These are phyloP conservation scores for Fusarium sulawesiense DNA, from an alignment of 2,329 filamentous ascomycete species.

Conservation along the genomic window DNA sequence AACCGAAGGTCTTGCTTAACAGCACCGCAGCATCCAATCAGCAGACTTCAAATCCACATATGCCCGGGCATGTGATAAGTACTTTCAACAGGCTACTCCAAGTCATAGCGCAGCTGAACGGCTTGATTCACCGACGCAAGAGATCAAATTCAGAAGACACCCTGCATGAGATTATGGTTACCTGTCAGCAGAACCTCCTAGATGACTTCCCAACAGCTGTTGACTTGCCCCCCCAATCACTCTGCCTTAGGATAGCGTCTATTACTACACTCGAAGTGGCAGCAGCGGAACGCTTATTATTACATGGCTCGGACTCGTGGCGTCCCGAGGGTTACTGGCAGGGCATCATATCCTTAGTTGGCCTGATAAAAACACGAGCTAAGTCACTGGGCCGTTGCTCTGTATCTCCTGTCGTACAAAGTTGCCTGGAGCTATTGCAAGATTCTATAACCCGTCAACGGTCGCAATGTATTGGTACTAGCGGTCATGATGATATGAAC, in stretches of 20 bases:
- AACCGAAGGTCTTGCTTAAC: background rate
- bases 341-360: background rate
- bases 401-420: background rate
- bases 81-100: background rate
- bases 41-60: background rate
- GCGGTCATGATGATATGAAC: accelerated
- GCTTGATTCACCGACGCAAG: background rate
- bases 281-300: background rate
- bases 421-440: background rate
- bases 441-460: background rate
- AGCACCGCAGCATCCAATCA: accelerated
- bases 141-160: accelerated
- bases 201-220: accelerated
- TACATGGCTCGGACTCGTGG: background rate
- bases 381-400: background rate
- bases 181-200: background rate
- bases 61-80: constrained; percentile 13
- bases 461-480: background rate
- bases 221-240: background rate
- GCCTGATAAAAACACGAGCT: background rate
- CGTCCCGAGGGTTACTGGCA: background rate
- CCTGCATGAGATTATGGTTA: background rate
- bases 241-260: background rate
- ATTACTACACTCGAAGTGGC: background rate
- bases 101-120: background rate